These are phyloP conservation scores for Scytalidium lignicola DNA, from an alignment of 2,329 filamentous ascomycete genomes.

Conservation along the genomic window DNA sequence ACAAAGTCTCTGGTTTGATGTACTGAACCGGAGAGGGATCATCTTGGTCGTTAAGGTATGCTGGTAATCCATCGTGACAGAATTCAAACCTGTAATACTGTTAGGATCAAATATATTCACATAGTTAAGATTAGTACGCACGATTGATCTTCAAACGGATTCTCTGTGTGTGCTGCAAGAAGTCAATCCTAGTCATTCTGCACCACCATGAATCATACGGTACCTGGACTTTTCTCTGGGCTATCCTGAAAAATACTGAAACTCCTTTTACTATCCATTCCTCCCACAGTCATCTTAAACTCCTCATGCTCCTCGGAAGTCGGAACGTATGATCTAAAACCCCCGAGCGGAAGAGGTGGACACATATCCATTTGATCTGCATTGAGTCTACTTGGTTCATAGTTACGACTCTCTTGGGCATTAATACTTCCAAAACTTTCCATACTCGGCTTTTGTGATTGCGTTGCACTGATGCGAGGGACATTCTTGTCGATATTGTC, in stretches of 20 bases:
- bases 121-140: constrained; percentile 9
- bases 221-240: constrained; percentile 24
- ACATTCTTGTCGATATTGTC: constrained; percentile 19
- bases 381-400: background rate
- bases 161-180: constrained; percentile 22
- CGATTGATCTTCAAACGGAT: constrained; percentile 25
- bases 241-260: constrained; percentile 25
- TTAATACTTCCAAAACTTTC: too few relatives aligned
- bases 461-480: constrained; percentile 13
- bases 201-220: background rate
- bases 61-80: constrained; percentile 15
- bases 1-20: constrained; percentile 14
- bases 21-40: constrained; percentile 19
- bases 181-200: constrained; percentile 4
- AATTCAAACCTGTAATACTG: constrained; percentile 19
- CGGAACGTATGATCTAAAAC: constrained; percentile 8
- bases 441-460: too few relatives aligned
- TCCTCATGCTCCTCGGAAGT: constrained; percentile 26
- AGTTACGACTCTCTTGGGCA: background rate
- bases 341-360: background rate
- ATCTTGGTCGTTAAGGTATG: constrained; percentile 9
- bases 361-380: background rate
- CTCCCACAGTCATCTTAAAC: constrained; percentile 23
- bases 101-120: background rate
- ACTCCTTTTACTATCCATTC: constrained; percentile 21